Base-by-base conservation (phyloP, 495 filamentous ascomycete species). In the Collariella sp. region DNA sequence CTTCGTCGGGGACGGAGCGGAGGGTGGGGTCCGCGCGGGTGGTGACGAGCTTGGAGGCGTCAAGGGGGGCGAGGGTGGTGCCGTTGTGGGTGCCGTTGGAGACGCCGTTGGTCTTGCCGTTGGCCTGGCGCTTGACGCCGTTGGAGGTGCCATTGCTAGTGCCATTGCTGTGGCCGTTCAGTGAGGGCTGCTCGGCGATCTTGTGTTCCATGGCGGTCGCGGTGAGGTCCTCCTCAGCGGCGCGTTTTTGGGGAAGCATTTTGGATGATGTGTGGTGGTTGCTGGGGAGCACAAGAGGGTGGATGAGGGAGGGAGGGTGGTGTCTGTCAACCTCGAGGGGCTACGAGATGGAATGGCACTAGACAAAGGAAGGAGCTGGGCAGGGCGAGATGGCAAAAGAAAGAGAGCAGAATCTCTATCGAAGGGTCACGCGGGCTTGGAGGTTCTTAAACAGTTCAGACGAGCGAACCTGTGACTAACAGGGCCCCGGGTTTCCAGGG, bases 41-140 rank as follows among this genome's bases (percentile, higher is more conserved):
- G 70, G 84, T 78, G 52, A 71, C 83, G 66, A 91, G 76, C 54
- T 79, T 82, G 41, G 88, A 90, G 63, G 81, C 82, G 64, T 95
- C 83, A 35, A 95, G 80, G 46, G 68, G 62, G 1, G 62, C 59
- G 20, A 64, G 41, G 41, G 61, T 55, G 23, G 55, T 56, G 34
- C 62, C 55, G 46, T 65, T 43, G 43, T 58, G 34, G 52, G 55
- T 36, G 59, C 36, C 4, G 44, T 29, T 59, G 38, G 65, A 42
- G 44, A 57, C 36, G 50, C 57, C 46, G 60, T 60, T 61, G 45
- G 56, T 35, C 43, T 22, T 43, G 52, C 60, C 59, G 40, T 63
- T 65, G 56, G 44, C 56, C 40, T 64, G 57, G 18, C 62, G 64
- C 41, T 70, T 66, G 47, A 63, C 51, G 57, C 57, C 44, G 61